Conservation (phyloP, 768 basidiomycete species). For the Leccinum broughii region DNA sequence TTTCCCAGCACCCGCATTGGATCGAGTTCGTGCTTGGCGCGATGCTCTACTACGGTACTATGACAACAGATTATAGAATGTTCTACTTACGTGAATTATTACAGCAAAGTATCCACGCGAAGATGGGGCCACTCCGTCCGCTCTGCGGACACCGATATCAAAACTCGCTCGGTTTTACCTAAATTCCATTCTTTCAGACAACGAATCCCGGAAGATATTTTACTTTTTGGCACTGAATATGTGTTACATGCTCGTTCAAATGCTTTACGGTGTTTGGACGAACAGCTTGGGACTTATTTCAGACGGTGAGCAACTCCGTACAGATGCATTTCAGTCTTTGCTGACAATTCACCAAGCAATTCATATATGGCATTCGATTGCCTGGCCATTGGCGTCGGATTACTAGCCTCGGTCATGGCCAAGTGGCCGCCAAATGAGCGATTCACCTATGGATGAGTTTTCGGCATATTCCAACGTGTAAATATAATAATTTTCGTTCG, state of each 20-base stretch:
- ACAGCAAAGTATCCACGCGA: slow-evolving; percentile 55
- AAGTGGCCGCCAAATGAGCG: slow-evolving; percentile 94
- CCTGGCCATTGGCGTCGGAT: slow-evolving; percentile 92
- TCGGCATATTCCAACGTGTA: background rate
- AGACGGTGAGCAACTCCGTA: slow-evolving; percentile 64
- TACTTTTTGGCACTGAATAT: slow-evolving; percentile 95
- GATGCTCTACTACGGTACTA: slow-evolving; percentile 66
- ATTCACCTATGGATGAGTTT: slow-evolving; percentile 89
- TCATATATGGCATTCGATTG: slow-evolving; percentile 99
- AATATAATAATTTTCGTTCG: background rate
- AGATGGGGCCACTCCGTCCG: slow-evolving; percentile 41
- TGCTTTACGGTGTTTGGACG: slow-evolving; percentile 97
- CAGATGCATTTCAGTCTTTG: background rate
- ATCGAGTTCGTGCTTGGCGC: slow-evolving; percentile 58
- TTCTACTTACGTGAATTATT: slow-evolving; percentile 10
- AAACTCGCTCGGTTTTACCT: slow-evolving; percentile 68
- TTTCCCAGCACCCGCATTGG: slow-evolving; percentile 59
- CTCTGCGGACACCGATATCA: slow-evolving; percentile 53
- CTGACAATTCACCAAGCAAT: slow-evolving; percentile 63
- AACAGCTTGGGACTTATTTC: slow-evolving; percentile 96
- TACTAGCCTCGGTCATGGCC: slow-evolving; percentile 96
- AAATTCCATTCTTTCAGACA: slow-evolving; percentile 87
- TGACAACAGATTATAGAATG: background rate
- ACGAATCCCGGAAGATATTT: slow-evolving; percentile 93
- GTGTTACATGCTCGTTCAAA: slow-evolving; percentile 95